Base-by-base conservation (phyloP, 2,329 filamentous ascomycete species). In the Colletotrichum sp. region DNA sequence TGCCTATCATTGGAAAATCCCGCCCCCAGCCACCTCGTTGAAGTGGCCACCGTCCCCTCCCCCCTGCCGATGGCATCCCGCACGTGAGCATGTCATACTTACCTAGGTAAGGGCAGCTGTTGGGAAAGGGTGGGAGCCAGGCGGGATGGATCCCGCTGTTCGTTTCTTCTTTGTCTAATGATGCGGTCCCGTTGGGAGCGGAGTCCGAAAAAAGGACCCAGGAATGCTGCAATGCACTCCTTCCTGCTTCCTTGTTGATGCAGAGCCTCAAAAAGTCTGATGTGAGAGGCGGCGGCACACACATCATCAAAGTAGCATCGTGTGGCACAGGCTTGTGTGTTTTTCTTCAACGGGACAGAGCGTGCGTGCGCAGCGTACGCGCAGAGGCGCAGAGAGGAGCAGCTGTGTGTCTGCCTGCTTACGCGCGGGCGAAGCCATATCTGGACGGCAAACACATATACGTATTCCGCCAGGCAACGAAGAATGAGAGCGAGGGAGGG, bases 231-330 rank as follows among this genome's bases (percentile, higher is more conserved):
- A 69, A 69, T 69, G 64, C 59, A 55, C n/a, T 76, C 65, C 71
- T 36, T 63, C 28, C 55, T 24, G 59, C n/a, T 52, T 62, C 32
- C 60, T 59, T 49, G n/a, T 13, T 57, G 44, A 76, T 67, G 71
- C 71, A 76, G 73, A 76, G 73, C 73, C 73, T 73, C 70, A 76
- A 28, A 13, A 16, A 6, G 21, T 72, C 72, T 68, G 69, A 72
- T 57, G 73, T 44, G 69, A 72, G 69, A 67, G 26, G 59, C 24
- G 55, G 55, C 12, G n/a, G 44, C 44, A 52, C 44, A 52, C 44
- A 52, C 44, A 32, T 12, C 18, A 18, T 39, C 34, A 24, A 59
- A 26, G 49, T 36, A 30, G 18, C 49, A 44, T 55, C n/a, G 69
- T 72, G 28, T 32, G 55, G 62, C 21, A 67, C 39, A 30, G 39